phyloP scores from a whole-genome alignment of 2,329 filamentous ascomycete genomes.

The Raffaelea deltoideospora region DNA sequence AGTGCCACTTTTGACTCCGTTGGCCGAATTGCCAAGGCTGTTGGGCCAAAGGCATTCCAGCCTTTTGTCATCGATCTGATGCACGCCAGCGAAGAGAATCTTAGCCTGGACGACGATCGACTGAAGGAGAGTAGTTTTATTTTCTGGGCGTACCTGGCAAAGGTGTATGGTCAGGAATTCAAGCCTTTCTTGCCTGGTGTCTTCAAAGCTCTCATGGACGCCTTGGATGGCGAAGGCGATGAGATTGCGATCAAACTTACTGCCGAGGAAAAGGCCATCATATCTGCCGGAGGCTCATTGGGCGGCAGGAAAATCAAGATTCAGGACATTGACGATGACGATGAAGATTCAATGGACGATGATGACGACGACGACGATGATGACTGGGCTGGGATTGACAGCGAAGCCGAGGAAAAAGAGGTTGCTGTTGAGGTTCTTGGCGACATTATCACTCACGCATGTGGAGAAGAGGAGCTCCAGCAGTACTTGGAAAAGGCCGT shows the following conservation, averaged over 20 bases:
- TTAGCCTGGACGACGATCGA: constrained; percentile 75
- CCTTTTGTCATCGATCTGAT: constrained; percentile 84
- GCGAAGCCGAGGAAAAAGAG: constrained; percentile 89
- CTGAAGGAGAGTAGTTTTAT: constrained; percentile 96
- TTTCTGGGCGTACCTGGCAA: constrained; percentile 85
- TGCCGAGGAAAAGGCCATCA: constrained; percentile 56
- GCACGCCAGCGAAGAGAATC: constrained; percentile 79
- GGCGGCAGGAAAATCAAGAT: constrained; percentile 79
- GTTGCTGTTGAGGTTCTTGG: constrained; percentile 91
- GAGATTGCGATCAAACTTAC: constrained; percentile 67
- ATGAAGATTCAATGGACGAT: constrained; percentile 42
- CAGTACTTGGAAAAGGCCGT: constrained; percentile 84
- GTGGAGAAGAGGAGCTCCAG: constrained; percentile 54
- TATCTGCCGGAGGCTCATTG: constrained; percentile 37
- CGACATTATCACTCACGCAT: constrained; percentile 79
- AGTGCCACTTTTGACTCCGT: constrained; percentile 85
- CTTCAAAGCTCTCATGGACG: constrained; percentile 67
- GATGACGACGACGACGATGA: constrained; percentile 63
- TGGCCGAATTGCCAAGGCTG: constrained; percentile 80
- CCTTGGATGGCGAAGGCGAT: constrained; percentile 76
- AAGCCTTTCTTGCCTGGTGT: constrained; percentile 64
- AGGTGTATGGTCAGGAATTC: constrained; percentile 80
- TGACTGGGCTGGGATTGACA: constrained; percentile 67
- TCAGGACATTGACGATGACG: constrained; percentile 41
- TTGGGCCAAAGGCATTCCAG: constrained; percentile 75